Percentiles rank a stretch among this genome's conserved stretches.
These are phyloP conservation scores for Cyclotella sp. DNA, from an alignment of 108 stramenopile species.

Conservation along the genomic window DNA sequence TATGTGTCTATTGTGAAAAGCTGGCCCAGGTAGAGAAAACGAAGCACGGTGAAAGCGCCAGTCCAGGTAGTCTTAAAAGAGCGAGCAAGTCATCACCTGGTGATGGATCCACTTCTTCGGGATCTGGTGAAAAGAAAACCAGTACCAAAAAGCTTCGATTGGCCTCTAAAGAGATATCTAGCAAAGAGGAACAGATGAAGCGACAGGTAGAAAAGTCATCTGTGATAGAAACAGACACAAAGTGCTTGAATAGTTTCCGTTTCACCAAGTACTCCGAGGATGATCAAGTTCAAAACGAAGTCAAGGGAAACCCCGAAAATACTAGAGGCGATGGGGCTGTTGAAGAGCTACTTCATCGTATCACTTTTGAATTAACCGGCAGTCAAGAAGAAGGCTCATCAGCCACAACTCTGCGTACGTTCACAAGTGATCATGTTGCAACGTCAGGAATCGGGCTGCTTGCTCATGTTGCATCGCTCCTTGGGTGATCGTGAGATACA, in stretches of 20 bases:
- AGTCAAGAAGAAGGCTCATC: constrained; percentile 4
- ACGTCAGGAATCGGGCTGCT: constrained; percentile 4
- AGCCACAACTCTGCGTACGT: not conserved
- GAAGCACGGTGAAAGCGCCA: not conserved
- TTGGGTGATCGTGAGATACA: not conserved
- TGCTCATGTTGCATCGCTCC: constrained; percentile 3
- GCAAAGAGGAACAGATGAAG: too few relatives aligned
- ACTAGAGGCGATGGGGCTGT: not conserved
- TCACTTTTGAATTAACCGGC: not conserved
- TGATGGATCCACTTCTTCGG: not conserved
- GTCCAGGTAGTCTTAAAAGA: not conserved
- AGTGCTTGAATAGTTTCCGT: too few relatives aligned
- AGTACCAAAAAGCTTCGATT: not conserved
- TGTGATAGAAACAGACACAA: too few relatives aligned
- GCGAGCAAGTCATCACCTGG: not conserved
- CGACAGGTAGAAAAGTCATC: too few relatives aligned
- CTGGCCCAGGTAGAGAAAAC: not conserved
- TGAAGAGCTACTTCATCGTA: not conserved
- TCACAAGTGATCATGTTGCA: not conserved
- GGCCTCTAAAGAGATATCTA: not conserved
- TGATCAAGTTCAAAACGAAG: constrained; percentile 2
- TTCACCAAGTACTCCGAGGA: not conserved
- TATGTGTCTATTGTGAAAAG: constrained; percentile 1
- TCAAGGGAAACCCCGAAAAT: not conserved
- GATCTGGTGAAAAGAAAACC: not conserved